A percentile compares a stretch with the other conserved stretches of the same genome.
phyloP scores from a whole-genome alignment of 2,329 filamentous ascomycete species.

The Fusarium metavorans region DNA sequence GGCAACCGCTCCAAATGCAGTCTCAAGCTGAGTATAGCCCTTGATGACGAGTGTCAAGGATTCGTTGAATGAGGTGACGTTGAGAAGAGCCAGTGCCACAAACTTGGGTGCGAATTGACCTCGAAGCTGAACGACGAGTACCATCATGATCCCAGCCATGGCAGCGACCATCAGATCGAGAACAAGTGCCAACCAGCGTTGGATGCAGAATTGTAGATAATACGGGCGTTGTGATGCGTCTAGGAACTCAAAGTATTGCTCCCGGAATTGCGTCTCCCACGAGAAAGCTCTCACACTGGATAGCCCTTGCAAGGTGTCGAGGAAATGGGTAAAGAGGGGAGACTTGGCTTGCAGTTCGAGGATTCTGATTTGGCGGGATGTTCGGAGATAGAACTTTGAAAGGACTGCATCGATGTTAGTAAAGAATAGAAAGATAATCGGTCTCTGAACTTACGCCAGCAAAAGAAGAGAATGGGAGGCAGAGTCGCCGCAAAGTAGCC shows the following conservation, averaged over 20 bases:
- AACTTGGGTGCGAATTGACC: constrained; percentile 26
- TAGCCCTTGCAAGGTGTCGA: constrained; percentile 43
- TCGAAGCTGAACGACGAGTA: constrained; percentile 56
- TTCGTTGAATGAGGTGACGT: constrained; percentile 47
- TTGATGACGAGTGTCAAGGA: constrained; percentile 49
- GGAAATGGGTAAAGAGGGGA: constrained; percentile 45
- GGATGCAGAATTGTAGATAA: constrained; percentile 60
- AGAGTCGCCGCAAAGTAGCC: constrained; percentile 20
- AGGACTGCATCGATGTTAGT: background rate
- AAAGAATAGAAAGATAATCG: background rate
- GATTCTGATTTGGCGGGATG: constrained; percentile 48
- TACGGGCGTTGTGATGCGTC: constrained; percentile 47
- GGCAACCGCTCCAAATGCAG: constrained; percentile 22
- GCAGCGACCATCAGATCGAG: constrained; percentile 60
- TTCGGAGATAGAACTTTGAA: constrained; percentile 40
- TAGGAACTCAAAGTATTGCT: constrained; percentile 45
- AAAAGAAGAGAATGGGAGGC: constrained; percentile 9
- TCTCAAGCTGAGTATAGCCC: constrained; percentile 48
- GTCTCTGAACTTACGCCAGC: constrained; percentile 1
- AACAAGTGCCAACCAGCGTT: constrained; percentile 62
- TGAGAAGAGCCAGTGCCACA: constrained; percentile 43
- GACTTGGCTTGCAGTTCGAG: constrained; percentile 48
- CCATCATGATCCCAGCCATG: constrained; percentile 58
- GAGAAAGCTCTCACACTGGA: constrained; percentile 51
- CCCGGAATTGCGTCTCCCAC: constrained; percentile 40